Conservation (phyloP, 1,139 yeast genomes). For the Ashbya aceris region DNA sequence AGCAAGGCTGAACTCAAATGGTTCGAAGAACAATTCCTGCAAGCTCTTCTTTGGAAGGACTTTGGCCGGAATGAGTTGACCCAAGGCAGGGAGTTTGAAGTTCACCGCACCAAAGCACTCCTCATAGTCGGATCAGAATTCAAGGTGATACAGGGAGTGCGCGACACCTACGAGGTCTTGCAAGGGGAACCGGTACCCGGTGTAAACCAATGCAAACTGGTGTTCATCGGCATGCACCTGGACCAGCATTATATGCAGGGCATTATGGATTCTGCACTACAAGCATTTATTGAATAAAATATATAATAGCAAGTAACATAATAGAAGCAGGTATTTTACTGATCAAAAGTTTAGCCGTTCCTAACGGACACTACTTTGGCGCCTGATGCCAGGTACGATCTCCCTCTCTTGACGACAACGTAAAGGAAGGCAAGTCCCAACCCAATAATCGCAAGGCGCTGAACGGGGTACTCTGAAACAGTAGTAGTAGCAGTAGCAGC, state of each 20-base stretch:
- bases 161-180: slow-evolving; percentile 80
- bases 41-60: slow-evolving; percentile 27
- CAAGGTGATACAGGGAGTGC: slow-evolving; percentile 84
- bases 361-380: slow-evolving; percentile 1
- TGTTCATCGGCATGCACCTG: slow-evolving; percentile 71
- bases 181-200: slow-evolving; percentile 39
- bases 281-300: neutral
- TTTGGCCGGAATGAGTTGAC: slow-evolving; percentile 18
- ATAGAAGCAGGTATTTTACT: neutral
- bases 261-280: slow-evolving; percentile 11
- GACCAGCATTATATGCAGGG: slow-evolving; percentile 26
- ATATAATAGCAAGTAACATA: neutral
- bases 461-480: neutral
- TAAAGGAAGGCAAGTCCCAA: neutral
- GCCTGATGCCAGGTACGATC: neutral
- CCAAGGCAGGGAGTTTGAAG: slow-evolving; percentile 34
- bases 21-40: slow-evolving; percentile 20
- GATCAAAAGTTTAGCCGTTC: neutral
- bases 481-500: too few species aligned
- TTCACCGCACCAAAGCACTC: slow-evolving; percentile 74
- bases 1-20: slow-evolving; percentile 14
- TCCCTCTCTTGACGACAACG: neutral
- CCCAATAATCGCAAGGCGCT: neutral
- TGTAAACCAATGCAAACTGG: slow-evolving; percentile 44
- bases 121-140: slow-evolving; percentile 40